Conservation (phyloP, 208 protist genomes). For the Willaertia magna region DNA sequence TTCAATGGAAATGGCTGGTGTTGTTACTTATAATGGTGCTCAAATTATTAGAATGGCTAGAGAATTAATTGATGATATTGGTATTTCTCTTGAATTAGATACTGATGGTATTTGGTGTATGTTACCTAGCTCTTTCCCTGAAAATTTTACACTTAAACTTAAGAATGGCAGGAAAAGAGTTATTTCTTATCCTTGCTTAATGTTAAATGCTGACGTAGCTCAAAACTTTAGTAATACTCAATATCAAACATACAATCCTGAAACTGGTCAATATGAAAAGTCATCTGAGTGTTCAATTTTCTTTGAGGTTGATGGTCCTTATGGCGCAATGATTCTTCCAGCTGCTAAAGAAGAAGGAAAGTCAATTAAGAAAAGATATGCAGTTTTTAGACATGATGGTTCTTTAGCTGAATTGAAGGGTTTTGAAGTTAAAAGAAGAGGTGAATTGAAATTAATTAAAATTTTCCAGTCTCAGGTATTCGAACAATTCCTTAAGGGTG, state of each 20-base stretch:
- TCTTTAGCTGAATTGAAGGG: constrained; percentile 98
- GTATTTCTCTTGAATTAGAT: constrained; percentile 97
- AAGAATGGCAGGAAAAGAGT: constrained; percentile 41
- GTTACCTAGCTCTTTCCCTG: constrained; percentile 90
- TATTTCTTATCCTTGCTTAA: constrained; percentile 90
- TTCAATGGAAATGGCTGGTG: constrained; percentile 99
- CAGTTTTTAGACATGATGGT: constrained; percentile 95
- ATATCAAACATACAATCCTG: constrained; percentile 74
- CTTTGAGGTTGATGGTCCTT: constrained; percentile 99
- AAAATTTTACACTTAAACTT: constrained; percentile 78
- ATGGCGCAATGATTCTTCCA: constrained; percentile 97
- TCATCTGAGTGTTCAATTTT: constrained; percentile 92
- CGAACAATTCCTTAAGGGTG: constrained; percentile 86
- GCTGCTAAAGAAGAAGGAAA: constrained; percentile 96
- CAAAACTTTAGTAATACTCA: constrained; percentile 96
- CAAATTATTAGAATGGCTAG: constrained; percentile 96
- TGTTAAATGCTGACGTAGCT: constrained; percentile 95
- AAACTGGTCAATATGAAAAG: constrained; percentile 13
- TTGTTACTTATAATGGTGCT: constrained; percentile 91
- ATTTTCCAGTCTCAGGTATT: constrained; percentile 95
- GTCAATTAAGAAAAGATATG: constrained; percentile 97
- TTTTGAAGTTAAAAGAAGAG: constrained; percentile 99
- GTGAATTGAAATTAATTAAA: constrained; percentile 99
- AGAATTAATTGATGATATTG: constrained; percentile 90
- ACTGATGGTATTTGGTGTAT: constrained; percentile 99